phyloP scores from a whole-genome alignment of 2,329 filamentous ascomycete genomes.

The Zymoseptoria brevis region DNA sequence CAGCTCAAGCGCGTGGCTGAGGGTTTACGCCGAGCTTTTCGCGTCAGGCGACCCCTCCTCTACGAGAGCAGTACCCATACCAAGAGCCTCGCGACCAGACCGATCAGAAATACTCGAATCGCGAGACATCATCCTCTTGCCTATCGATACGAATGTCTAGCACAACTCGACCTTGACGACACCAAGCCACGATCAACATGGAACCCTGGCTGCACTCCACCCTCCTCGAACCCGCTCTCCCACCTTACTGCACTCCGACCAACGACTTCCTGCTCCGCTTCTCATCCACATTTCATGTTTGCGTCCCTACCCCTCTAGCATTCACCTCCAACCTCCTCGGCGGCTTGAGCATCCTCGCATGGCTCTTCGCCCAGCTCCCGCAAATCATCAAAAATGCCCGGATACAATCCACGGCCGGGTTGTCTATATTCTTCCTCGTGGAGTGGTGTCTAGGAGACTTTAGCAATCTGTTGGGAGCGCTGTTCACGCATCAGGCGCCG shows the following conservation, averaged over 20 bases:
- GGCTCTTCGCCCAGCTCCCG: conserved; percentile 62
- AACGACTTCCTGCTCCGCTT: conserved; percentile 49
- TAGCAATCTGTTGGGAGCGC: conserved; percentile 54
- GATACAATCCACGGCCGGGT: conserved; percentile 54
- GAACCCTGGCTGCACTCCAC: conserved; percentile 23
- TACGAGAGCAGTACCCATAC: background rate
- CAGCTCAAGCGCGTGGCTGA: background rate
- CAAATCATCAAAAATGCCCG: conserved; percentile 63
- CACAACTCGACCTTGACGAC: background rate
- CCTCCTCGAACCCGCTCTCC: conserved; percentile 37
- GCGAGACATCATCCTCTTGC: background rate
- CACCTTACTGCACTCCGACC: conserved; percentile 53
- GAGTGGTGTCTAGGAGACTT: conserved; percentile 60
- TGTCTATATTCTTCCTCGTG: conserved; percentile 57
- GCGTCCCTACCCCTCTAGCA: conserved; percentile 56
- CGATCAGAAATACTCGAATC: background rate
- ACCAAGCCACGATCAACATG: background rate
- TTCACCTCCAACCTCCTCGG: conserved; percentile 55
- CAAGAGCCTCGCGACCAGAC: background rate
- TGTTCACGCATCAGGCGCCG: conserved; percentile 56
- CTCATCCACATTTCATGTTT: conserved; percentile 53
- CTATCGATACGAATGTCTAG: conserved; percentile 1
- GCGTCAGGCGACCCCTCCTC: background rate
- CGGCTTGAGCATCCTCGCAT: conserved; percentile 55
- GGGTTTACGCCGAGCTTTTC: background rate